These are phyloP conservation scores for Plectosphaerella sp. DNA, from an alignment of 2,329 filamentous ascomycete genomes.

Conservation along the genomic window DNA sequence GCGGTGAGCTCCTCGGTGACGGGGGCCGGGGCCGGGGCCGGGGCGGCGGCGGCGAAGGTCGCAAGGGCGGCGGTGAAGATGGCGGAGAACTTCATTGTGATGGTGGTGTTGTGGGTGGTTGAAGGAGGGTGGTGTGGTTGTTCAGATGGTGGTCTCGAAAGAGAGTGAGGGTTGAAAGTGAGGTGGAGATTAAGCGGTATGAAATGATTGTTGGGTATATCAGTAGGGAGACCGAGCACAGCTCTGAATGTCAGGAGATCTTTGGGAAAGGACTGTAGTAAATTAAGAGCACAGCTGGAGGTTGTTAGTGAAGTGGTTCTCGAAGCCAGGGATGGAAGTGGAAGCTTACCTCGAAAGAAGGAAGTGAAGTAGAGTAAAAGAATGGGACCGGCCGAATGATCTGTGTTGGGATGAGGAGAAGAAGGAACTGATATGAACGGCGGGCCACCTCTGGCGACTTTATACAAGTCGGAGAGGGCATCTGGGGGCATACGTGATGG, in stretches of 20 bases:
- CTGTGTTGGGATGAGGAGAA: slow-evolving; percentile 24
- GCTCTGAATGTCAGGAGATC: slow-evolving; percentile 33
- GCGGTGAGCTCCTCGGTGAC: slow-evolving; percentile 23
- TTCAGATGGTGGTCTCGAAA: slow-evolving; percentile 1
- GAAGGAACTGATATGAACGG: neutral
- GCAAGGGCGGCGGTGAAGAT: slow-evolving; percentile 39
- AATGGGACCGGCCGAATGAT: slow-evolving; percentile 27
- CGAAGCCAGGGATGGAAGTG: neutral
- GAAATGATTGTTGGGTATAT: slow-evolving; percentile 11
- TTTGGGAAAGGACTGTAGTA: slow-evolving; percentile 34
- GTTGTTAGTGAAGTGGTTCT: slow-evolving; percentile 13
- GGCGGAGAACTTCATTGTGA: slow-evolving; percentile 43
- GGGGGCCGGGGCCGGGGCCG: slow-evolving; percentile 36
- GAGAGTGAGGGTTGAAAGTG: slow-evolving; percentile 16
- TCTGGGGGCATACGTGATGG: neutral
- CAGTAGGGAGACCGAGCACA: slow-evolving; percentile 33
- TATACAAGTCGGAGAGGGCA: neutral
- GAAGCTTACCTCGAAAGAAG: slow-evolving; percentile 40
- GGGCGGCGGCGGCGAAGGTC: slow-evolving; percentile 35
- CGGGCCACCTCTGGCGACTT: neutral
- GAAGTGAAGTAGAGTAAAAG: slow-evolving; percentile 37
- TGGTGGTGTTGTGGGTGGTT: slow-evolving; percentile 18
- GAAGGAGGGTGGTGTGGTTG: neutral
- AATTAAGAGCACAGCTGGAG: slow-evolving; percentile 44
- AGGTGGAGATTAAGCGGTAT: slow-evolving; percentile 16